Conservation (phyloP, 2,329 filamentous ascomycete genomes). For the Microsporum ferrugineum region DNA sequence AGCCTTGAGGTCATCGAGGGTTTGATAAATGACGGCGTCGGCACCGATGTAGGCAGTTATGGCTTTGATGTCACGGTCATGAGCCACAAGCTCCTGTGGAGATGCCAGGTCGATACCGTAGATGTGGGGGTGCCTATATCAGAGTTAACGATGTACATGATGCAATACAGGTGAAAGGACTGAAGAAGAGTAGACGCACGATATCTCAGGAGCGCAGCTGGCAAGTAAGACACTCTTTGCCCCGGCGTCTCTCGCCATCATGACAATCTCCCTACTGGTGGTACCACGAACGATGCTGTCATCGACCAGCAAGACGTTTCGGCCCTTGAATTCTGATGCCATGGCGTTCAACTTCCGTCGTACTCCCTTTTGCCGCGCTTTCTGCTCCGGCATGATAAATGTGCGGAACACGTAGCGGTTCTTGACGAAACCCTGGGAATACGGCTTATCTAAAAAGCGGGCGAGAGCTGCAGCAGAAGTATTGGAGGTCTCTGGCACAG, state of each 20-base stretch:
- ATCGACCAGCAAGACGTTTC: constrained; percentile 73
- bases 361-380: constrained; percentile 69
- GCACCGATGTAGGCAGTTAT: constrained; percentile 60
- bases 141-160: neutral
- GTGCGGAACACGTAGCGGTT: constrained; percentile 82
- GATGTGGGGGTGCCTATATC: constrained; percentile 59
- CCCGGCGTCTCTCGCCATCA: constrained; percentile 73
- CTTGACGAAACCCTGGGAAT: constrained; percentile 74
- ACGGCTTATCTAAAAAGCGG: constrained; percentile 63
- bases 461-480: constrained; percentile 68
- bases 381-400: constrained; percentile 78
- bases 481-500: constrained; percentile 72
- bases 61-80: constrained; percentile 49
- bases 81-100: constrained; percentile 58
- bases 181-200: constrained; percentile 27
- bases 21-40: constrained; percentile 66
- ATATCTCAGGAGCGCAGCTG: constrained; percentile 71
- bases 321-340: constrained; percentile 68
- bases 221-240: constrained; percentile 74
- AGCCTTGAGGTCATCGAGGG: constrained; percentile 64
- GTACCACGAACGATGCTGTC: constrained; percentile 84
- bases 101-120: constrained; percentile 70
- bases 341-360: constrained; percentile 84
- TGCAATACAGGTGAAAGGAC: neutral
- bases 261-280: constrained; percentile 65